Conservation (phyloP, 441 rosid species). For the Pelargonium citronellum region DNA sequence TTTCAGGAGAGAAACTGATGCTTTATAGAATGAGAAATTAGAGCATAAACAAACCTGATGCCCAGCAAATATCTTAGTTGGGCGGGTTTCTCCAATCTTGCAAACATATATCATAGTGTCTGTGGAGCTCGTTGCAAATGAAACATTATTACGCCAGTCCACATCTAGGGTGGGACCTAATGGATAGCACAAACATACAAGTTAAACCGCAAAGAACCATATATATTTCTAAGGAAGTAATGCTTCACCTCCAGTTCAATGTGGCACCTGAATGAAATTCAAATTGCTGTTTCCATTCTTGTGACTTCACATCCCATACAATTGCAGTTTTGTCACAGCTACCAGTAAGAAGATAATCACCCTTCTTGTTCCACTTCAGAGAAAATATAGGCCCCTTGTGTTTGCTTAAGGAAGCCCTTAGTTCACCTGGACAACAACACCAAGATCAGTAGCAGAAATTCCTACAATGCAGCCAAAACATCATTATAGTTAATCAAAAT, state of each 20-base stretch:
- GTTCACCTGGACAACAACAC: slow-evolving; percentile 50
- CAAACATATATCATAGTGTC: slow-evolving; percentile 92
- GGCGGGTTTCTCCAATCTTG: slow-evolving; percentile 78
- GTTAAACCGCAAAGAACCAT: slow-evolving; percentile 1
- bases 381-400: slow-evolving; percentile 97
- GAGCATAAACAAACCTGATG: slow-evolving; percentile 62
- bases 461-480: slow-evolving; percentile 15
- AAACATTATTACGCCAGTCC: slow-evolving; percentile 95
- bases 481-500: neutral
- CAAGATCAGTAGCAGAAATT: slow-evolving; percentile 6
- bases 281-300: slow-evolving; percentile 92
- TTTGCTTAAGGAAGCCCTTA: slow-evolving; percentile 73
- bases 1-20: slow-evolving; percentile 5
- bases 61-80: slow-evolving; percentile 76
- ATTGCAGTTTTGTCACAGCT: slow-evolving; percentile 93
- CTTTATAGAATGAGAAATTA: slow-evolving; percentile 12
- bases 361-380: slow-evolving; percentile 97
- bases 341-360: slow-evolving; percentile 96
- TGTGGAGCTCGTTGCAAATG: slow-evolving; percentile 94
- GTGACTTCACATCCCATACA: slow-evolving; percentile 97
- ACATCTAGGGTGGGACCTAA: slow-evolving; percentile 97
- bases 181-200: slow-evolving; percentile 16
- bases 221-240: neutral
- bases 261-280: slow-evolving; percentile 79
- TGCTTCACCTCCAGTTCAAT: slow-evolving; percentile 12